Conservation (phyloP, 179 eudicot species). For the Pouteria campechiana region DNA sequence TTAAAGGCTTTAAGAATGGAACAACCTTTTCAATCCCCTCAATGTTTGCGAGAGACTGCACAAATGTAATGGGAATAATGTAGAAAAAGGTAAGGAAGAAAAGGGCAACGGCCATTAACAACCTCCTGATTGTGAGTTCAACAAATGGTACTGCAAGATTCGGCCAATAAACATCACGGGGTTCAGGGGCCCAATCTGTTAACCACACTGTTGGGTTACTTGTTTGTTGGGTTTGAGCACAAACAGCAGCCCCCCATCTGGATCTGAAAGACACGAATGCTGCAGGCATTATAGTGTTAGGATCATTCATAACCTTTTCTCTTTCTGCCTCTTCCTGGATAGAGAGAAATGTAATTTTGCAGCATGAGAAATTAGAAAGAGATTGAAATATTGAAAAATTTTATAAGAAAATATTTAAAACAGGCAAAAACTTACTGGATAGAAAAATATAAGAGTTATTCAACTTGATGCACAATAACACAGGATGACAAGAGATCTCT, state of each 20-base stretch:
- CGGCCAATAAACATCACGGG: constrained; percentile 79
- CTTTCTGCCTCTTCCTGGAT: constrained; percentile 70
- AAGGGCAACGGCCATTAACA: constrained; percentile 63
- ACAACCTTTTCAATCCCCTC: constrained; percentile 71
- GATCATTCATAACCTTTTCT: constrained; percentile 54
- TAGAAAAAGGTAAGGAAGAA: constrained; percentile 80
- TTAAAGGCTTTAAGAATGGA: constrained; percentile 54
- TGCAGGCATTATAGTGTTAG: constrained; percentile 70
- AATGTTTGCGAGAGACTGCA: constrained; percentile 78
- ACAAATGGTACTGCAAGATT: constrained; percentile 83
- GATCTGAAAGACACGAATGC: constrained; percentile 89
- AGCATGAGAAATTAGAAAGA: neutral
- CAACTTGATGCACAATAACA: neutral
- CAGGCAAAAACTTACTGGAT: neutral
- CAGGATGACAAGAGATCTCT: neutral
- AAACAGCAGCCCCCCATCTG: constrained; percentile 97
- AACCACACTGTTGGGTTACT: constrained; percentile 81
- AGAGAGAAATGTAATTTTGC: neutral
- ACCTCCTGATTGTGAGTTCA: constrained; percentile 46
- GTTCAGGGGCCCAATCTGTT: constrained; percentile 94
- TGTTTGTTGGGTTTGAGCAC: constrained; percentile 93
- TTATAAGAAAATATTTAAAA: neutral
- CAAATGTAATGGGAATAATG: constrained; percentile 85
- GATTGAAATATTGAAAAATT: neutral
- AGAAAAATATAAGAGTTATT: neutral